Conservation (phyloP, 768 basidiomycete species). For the Mycena kentingensis region DNA sequence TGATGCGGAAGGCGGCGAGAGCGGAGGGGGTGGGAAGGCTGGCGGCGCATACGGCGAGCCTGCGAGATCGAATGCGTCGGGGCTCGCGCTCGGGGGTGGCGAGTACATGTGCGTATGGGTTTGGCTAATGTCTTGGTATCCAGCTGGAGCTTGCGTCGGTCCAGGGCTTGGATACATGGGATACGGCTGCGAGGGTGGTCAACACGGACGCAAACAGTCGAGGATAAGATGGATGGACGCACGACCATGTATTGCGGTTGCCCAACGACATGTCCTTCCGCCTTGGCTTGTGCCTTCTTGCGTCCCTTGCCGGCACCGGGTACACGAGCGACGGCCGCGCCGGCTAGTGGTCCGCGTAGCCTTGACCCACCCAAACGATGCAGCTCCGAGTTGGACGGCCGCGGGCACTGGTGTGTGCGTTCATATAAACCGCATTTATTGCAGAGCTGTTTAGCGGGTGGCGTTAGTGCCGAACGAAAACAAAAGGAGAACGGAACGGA, state of each 20-base stretch:
- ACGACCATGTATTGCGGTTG: too few species aligned
- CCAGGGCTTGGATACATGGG: too few species aligned
- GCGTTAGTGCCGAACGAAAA: neutral
- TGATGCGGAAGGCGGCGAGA: too few species aligned
- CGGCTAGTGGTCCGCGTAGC: neutral
- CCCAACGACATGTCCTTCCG: neutral
- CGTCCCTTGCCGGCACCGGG: neutral
- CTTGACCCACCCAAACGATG: neutral
- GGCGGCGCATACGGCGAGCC: too few species aligned
- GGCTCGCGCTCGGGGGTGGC: constrained; percentile 42
- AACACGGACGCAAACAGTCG: too few species aligned
- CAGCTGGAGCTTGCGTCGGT: too few species aligned
- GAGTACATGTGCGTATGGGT: too few species aligned
- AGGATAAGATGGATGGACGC: too few species aligned
- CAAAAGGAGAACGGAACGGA: neutral
- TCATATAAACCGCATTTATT: neutral
- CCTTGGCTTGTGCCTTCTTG: neutral
- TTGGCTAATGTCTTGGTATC: too few species aligned
- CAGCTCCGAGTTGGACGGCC: neutral
- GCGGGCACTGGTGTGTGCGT: neutral
- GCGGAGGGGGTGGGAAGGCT: too few species aligned
- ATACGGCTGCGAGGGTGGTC: too few species aligned
- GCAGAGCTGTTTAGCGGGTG: neutral
- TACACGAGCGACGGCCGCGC: neutral
- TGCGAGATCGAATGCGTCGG: constrained; percentile 40